Evolutionary conservation across 2,329 filamentous ascomycete species (phyloP), one percentile per base, ranked within the genome.

Genomic region (Arthrobotrys pseudoclavata): DNA sequence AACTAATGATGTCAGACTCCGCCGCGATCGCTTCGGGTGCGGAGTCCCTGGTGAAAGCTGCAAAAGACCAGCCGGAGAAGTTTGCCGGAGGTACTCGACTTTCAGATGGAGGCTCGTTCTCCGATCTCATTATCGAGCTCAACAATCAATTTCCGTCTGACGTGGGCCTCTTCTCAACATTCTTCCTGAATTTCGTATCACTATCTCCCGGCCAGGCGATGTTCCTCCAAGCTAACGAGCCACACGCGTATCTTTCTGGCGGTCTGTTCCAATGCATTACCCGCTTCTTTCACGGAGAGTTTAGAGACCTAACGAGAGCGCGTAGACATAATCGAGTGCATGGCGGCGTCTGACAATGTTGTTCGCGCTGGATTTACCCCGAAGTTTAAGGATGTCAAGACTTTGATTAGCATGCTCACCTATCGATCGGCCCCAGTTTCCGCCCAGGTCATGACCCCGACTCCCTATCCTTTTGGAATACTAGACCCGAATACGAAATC

Each of bases 291-390:
- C 18, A 18, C 20, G 4, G 22, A 26, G 34, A 24, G 31, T 7
- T 9, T 6, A 15, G 24, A 18, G 2, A 6, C n/a, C 18, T 60
- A 42, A 60, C 31, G 4, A 1, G 13, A 7, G 6, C 13, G 10
- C 12, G 7, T 76, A 85, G 95, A 99, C 82, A 97, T 99, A 81
- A 94, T 99, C 83, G 96, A 99, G 85, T 99, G 96, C 86, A 99
- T 99, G 96, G 96, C 96, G 0, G 91, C 93, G 7, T 97, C 93
- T n/a, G 96, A 99, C 87, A 99, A 99, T 80, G 96, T 99, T 40
- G 94, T 99, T 63, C 93, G 96, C 69, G 96, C 96, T 0, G 96
- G 96, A 50, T 96, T 99, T 84, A 99, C 96, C 0, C 96, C 96
- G 69, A 99, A 99, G 84, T 99, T 97, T 88, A 97, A 98, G 86